Base-by-base conservation (phyloP, 2,329 filamentous ascomycete species). In the Aureobasidium sp. region DNA sequence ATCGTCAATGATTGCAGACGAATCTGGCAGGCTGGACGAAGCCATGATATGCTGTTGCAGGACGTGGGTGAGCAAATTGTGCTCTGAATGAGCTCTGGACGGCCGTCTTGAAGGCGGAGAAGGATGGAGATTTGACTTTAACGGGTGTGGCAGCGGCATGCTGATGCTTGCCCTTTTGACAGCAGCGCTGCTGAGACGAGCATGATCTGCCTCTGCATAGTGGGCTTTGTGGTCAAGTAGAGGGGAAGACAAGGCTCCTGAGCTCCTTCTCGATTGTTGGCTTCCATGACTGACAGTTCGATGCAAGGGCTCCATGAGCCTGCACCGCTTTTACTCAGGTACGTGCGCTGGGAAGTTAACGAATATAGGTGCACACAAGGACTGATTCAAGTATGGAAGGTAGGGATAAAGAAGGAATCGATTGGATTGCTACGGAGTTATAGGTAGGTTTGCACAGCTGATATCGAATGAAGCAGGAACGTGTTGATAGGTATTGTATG, bases 111-210 rank as follows among this genome's bases (percentile, higher is more conserved):
- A 65, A 55, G 52, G 50, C 61, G 63, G 63, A 64, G 39, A 46
- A 15, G 5, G 6, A 36, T 29, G 29, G 43, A 20, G 43, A 37
- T 48, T 39, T 29, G 55, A 46, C 26, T 66, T 69, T 17, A 76
- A 71, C 34, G 81, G 79, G 63, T 84, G 81, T 43, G 24, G 9
- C 43, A 13, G 43, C 43, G 43, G 84, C 82, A 88, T 87, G 66
- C 83, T 87, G 64, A 87, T 78, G 72, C 80, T 87, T 62, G 85
- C 79, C 69, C 81, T 80, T 63, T 85, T 84, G 65, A 82, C 79
- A 71, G 83, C 79, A 65, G 79, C 78, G 62, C 81, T 44, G 43
- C 60, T 62, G 39, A 48, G 36, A 17, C 43, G 79, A 64, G 81
- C 82, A 34, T 81, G 82, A 66, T 83, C 82, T 37, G 85, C 79